Evolutionary conservation across 2,329 filamentous ascomycete genomes (phyloP).

Genomic region (Hypoxylon sp.): DNA sequence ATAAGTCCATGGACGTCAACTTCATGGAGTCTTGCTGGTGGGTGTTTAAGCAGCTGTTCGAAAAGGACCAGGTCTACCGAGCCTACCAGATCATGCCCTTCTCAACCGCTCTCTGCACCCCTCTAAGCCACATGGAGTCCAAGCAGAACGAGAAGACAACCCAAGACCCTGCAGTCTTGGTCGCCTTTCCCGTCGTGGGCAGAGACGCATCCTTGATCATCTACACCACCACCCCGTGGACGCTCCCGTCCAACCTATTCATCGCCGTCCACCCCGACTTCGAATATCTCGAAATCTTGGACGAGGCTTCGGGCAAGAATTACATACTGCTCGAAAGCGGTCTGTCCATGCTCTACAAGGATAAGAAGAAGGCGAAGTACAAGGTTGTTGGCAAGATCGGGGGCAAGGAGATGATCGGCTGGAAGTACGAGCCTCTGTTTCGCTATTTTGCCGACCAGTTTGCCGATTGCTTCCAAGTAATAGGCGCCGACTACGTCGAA

Average conservation of each 20-base stretch:
- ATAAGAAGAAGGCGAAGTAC: slow-evolving; percentile 94
- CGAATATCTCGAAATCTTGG: slow-evolving; percentile 86
- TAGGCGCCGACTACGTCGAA: slow-evolving; percentile 87
- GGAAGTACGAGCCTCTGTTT: slow-evolving; percentile 89
- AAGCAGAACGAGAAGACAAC: slow-evolving; percentile 95
- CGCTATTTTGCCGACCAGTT: slow-evolving; percentile 90
- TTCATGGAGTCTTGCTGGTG: slow-evolving; percentile 99
- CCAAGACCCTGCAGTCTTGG: slow-evolving; percentile 87
- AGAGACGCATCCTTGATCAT: slow-evolving; percentile 29
- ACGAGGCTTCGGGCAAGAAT: slow-evolving; percentile 81
- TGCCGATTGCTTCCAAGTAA: slow-evolving; percentile 68
- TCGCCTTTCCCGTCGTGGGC: slow-evolving; percentile 76
- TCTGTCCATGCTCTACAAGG: slow-evolving; percentile 86
- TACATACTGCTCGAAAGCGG: slow-evolving; percentile 87
- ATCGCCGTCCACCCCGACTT: slow-evolving; percentile 83
- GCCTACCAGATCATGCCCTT: slow-evolving; percentile 95
- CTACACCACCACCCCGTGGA: slow-evolving; percentile 85
- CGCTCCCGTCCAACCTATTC: slow-evolving; percentile 79
- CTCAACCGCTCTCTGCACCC: slow-evolving; percentile 87
- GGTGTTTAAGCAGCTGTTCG: slow-evolving; percentile 92
- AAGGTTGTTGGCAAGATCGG: slow-evolving; percentile 81
- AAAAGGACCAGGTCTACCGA: slow-evolving; percentile 89
- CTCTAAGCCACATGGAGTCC: slow-evolving; percentile 91
- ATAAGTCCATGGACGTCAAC: slow-evolving; percentile 84
- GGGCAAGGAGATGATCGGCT: slow-evolving; percentile 85